Evolutionary conservation across 805 yeast genomes (phyloP).

Genomic region (Candida yuanshanica): DNA sequence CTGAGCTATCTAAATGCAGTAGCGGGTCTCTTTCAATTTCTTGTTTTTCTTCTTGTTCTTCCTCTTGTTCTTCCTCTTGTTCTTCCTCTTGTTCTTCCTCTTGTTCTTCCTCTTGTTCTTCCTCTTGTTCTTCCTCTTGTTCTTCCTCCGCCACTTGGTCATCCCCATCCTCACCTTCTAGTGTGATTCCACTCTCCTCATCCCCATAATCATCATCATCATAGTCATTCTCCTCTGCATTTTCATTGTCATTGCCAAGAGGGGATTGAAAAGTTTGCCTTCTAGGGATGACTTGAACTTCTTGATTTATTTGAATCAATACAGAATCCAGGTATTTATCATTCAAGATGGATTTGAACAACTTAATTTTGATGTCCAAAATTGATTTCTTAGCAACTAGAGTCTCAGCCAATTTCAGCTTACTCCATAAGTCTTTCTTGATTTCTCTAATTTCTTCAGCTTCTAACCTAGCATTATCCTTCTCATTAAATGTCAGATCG

Average conservation of each 20-base stretch:
- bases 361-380: slow-evolving; percentile 22
- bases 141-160: slow-evolving; percentile 6
- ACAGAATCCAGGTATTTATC: slow-evolving; percentile 21
- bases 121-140: slow-evolving; percentile 2
- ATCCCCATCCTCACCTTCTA: slow-evolving; percentile 2
- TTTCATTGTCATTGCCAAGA: not conserved
- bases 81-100: slow-evolving; percentile 4
- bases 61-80: slow-evolving; percentile 6
- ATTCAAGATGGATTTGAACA: slow-evolving; percentile 25
- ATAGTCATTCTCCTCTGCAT: slow-evolving; percentile 1
- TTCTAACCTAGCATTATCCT: slow-evolving; percentile 10
- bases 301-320: slow-evolving; percentile 13
- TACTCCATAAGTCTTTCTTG: slow-evolving; percentile 22
- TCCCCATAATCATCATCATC: slow-evolving; percentile 8
- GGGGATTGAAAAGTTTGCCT: not conserved
- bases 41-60: slow-evolving; percentile 4
- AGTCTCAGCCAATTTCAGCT: slow-evolving; percentile 19
- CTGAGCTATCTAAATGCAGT: not conserved
- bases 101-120: slow-evolving; percentile 1
- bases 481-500: slow-evolving; percentile 20
- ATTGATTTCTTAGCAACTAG: slow-evolving; percentile 23
- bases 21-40: slow-evolving; percentile 4
- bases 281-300: slow-evolving; percentile 1
- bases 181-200: not conserved
- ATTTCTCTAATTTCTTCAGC: slow-evolving; percentile 19